phyloP scores from a whole-genome alignment of 805 yeast species.

The Metschnikowia anglica region DNA sequence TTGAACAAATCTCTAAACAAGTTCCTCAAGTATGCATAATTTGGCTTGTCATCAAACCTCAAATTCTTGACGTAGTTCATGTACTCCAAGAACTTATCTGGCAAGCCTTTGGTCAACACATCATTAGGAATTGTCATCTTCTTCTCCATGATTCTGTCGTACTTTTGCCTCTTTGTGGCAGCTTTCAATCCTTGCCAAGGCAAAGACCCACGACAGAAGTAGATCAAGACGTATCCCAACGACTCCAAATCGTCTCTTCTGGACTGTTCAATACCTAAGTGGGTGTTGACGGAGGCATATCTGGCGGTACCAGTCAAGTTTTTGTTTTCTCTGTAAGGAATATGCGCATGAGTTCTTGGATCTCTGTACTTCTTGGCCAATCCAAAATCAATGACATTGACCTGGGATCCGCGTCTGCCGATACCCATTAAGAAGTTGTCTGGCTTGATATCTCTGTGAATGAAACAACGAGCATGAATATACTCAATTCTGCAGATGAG shows the following conservation, averaged over 20 bases:
- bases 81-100: slow-evolving; percentile 84
- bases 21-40: slow-evolving; percentile 83
- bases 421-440: slow-evolving; percentile 86
- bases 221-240: slow-evolving; percentile 24
- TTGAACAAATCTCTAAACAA: slow-evolving; percentile 85
- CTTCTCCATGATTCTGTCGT: slow-evolving; percentile 26
- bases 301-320: slow-evolving; percentile 26
- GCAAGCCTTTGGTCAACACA: slow-evolving; percentile 58
- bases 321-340: slow-evolving; percentile 49
- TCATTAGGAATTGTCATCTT: slow-evolving; percentile 25
- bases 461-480: slow-evolving; percentile 91
- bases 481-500: slow-evolving; percentile 91
- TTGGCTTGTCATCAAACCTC: slow-evolving; percentile 95
- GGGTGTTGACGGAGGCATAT: slow-evolving; percentile 25
- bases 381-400: slow-evolving; percentile 91
- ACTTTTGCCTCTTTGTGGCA: slow-evolving; percentile 24
- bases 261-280: slow-evolving; percentile 24
- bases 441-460: slow-evolving; percentile 81
- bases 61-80: slow-evolving; percentile 85
- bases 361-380: slow-evolving; percentile 92
- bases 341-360: slow-evolving; percentile 90
- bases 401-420: slow-evolving; percentile 92
- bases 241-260: slow-evolving; percentile 25
- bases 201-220: slow-evolving; percentile 24
- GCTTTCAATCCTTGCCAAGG: slow-evolving; percentile 28